A percentile compares a stretch with the other conserved stretches of the same genome.
Evolutionary conservation across 73 alveolate species (phyloP).

Genomic region (Diophrys appendiculata): DNA sequence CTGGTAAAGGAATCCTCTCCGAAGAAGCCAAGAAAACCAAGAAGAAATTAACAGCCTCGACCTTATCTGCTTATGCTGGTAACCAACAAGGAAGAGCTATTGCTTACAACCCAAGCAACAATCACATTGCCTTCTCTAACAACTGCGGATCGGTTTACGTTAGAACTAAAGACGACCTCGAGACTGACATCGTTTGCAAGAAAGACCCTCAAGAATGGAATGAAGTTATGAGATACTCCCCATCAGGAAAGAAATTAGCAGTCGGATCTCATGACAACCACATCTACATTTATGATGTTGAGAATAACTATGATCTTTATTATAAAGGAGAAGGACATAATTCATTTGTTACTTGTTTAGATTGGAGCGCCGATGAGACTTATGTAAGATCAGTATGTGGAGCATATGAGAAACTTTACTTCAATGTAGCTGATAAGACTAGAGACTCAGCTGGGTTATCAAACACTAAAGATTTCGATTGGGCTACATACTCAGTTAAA

Average conservation of each 20-base stretch:
- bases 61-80: conserved; percentile 58
- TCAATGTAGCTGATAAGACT: conserved; percentile 67
- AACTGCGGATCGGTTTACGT: conserved; percentile 80
- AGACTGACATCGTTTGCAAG: conserved; percentile 50
- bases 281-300: conserved; percentile 83
- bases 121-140: conserved; percentile 87
- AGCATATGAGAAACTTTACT: conserved; percentile 92
- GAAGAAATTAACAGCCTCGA: conserved; percentile 15
- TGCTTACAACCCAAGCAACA: conserved; percentile 59
- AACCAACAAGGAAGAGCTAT: conserved; percentile 69
- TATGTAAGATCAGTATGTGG: conserved; percentile 81
- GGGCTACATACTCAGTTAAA: conserved; percentile 90
- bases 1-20: conserved; percentile 30
- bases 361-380: conserved; percentile 88
- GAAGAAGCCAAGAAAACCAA: conserved; percentile 28
- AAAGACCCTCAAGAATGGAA: conserved; percentile 74
- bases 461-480: conserved; percentile 61
- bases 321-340: conserved; percentile 74
- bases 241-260: conserved; percentile 85
- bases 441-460: conserved; percentile 84
- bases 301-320: conserved; percentile 55
- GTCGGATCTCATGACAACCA: conserved; percentile 93
- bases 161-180: conserved; percentile 52
- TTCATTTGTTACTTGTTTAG: conserved; percentile 80
- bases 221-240: conserved; percentile 87